phyloP scores from a whole-genome alignment of 2,329 filamentous ascomycete genomes.

The Curvularia lunata region DNA sequence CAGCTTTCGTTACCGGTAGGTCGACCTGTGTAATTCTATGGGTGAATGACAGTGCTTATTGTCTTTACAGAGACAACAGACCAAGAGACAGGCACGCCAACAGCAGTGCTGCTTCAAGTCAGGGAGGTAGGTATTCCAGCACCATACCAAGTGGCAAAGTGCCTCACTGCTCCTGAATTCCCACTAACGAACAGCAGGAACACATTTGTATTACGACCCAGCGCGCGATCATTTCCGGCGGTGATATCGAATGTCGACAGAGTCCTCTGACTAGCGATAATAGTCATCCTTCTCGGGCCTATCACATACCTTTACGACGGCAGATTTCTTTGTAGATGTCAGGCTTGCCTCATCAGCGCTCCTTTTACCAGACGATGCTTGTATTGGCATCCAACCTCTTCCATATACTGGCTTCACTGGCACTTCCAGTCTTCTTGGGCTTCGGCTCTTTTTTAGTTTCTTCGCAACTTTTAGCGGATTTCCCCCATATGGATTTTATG shows the following conservation, averaged over 20 bases:
- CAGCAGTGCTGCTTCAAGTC: background rate
- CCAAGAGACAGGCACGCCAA: conserved; percentile 12
- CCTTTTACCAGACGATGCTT: conserved; percentile 9
- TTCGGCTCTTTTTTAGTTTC: background rate
- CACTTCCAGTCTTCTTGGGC: background rate
- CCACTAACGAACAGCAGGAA: conserved; percentile 15
- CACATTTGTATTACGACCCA: conserved; percentile 33
- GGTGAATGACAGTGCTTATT: conserved; percentile 1
- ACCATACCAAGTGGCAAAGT: background rate
- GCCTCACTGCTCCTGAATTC: background rate
- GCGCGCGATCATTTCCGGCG: conserved; percentile 30
- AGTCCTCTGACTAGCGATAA: background rate
- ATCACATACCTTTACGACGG: conserved; percentile 1
- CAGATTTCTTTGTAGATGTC: conserved; percentile 31
- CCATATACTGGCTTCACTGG: background rate
- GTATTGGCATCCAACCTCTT: conserved; percentile 9
- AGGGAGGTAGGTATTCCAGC: conserved; percentile 5
- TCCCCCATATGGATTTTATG: background rate
- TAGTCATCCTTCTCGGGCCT: background rate
- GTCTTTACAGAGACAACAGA: conserved; percentile 43
- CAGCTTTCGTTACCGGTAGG: conserved; percentile 54
- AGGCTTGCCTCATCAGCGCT: conserved; percentile 4
- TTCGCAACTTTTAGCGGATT: background rate
- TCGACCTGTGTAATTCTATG: background rate
- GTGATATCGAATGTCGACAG: background rate